A percentile compares a stretch with the other conserved stretches of the same genome.
phyloP scores from a whole-genome alignment of 2,329 filamentous ascomycete species.

The Cordyceps javanica region DNA sequence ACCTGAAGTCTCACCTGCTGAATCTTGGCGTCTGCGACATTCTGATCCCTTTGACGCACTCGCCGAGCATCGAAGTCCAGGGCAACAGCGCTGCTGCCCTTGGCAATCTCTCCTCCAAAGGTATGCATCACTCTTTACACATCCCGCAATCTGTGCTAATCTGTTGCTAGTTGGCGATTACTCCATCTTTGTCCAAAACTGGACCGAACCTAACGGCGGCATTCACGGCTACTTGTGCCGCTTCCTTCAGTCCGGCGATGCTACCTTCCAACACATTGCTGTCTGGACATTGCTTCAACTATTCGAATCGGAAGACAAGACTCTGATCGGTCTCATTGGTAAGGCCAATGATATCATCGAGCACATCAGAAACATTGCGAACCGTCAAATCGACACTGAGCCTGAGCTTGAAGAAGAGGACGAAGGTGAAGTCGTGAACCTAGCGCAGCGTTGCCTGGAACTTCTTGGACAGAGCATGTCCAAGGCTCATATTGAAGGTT shows the following conservation, averaged over 20 bases:
- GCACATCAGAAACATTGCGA: slow-evolving; percentile 86
- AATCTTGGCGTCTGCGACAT: slow-evolving; percentile 95
- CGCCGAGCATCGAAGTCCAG: slow-evolving; percentile 94
- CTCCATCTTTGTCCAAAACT: slow-evolving; percentile 90
- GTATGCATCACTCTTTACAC: slow-evolving; percentile 41
- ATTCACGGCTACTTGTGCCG: slow-evolving; percentile 92
- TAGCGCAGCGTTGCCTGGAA: slow-evolving; percentile 86
- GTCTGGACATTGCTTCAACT: slow-evolving; percentile 97
- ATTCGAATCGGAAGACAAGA: slow-evolving; percentile 89
- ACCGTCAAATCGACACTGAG: slow-evolving; percentile 80
- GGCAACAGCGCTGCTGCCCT: slow-evolving; percentile 95
- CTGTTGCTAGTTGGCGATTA: slow-evolving; percentile 76
- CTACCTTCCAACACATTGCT: slow-evolving; percentile 98
- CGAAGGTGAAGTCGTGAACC: slow-evolving; percentile 84
- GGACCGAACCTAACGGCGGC: slow-evolving; percentile 85
- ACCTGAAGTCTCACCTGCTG: slow-evolving; percentile 85
- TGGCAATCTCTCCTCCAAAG: slow-evolving; percentile 94
- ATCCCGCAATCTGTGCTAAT: slow-evolving; percentile 10
- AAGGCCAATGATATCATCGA: slow-evolving; percentile 87
- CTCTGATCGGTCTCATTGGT: slow-evolving; percentile 79
- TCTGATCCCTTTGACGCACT: slow-evolving; percentile 89
- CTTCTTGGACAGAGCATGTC: slow-evolving; percentile 69
- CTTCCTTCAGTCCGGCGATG: slow-evolving; percentile 89
- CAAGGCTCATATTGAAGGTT: slow-evolving; percentile 79
- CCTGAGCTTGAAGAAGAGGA: slow-evolving; percentile 84